Evolutionary conservation across 352 stramenopile species (phyloP).

Genomic region (Globisporangium mamillatum): DNA sequence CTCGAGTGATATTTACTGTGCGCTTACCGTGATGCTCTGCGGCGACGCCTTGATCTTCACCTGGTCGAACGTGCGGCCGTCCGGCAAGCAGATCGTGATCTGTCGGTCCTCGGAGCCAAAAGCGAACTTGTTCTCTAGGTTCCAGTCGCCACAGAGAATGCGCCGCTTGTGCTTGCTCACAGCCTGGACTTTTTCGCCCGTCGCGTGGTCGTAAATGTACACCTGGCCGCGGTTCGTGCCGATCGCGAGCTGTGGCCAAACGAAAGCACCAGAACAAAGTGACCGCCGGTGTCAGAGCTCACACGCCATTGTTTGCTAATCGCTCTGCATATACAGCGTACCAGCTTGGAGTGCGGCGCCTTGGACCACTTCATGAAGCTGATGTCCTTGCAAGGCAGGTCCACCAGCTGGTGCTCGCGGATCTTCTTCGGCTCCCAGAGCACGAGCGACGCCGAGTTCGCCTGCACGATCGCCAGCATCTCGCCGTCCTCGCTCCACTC

Average conservation of each 20-base stretch:
- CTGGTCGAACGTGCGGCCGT: constrained; percentile 65
- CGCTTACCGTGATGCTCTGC: constrained; percentile 54
- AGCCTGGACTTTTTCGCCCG: constrained; percentile 47
- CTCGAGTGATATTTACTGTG: not conserved
- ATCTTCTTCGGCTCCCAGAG: constrained; percentile 68
- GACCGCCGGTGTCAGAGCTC: not conserved
- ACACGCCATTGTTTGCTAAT: not conserved
- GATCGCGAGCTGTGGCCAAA: constrained; percentile 44
- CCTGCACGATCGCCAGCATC: constrained; percentile 72
- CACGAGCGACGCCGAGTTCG: constrained; percentile 66
- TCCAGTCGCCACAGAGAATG: constrained; percentile 80
- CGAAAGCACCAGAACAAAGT: constrained; percentile 1
- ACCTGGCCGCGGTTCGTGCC: constrained; percentile 72
- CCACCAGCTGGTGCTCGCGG: constrained; percentile 61
- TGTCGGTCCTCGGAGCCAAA: constrained; percentile 78
- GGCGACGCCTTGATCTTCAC: constrained; percentile 75
- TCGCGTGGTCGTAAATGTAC: constrained; percentile 74
- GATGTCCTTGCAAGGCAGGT: constrained; percentile 69
- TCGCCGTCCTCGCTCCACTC: constrained; percentile 72
- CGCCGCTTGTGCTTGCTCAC: constrained; percentile 76
- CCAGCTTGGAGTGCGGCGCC: constrained; percentile 49
- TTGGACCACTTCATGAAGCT: constrained; percentile 84
- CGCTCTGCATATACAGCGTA: constrained; percentile 13
- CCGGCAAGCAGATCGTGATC: constrained; percentile 71
- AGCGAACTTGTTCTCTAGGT: constrained; percentile 76